Evolutionary conservation across 1,284 basidiomycete species (phyloP).

Genomic region (Tylopilus sp.): DNA sequence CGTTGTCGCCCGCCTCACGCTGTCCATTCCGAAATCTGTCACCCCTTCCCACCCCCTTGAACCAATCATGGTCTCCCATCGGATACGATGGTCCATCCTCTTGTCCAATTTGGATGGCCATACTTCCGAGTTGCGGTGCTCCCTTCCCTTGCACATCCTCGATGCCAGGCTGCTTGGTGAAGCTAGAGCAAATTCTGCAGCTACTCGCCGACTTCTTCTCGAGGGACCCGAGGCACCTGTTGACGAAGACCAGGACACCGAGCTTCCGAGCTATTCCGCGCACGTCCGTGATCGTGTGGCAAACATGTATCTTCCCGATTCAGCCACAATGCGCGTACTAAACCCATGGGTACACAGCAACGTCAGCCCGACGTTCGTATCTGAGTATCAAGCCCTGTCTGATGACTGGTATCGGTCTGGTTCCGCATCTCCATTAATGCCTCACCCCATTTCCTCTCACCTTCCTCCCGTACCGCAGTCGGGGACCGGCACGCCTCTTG

Average conservation of each 20-base stretch:
- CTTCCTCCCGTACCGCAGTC: constrained; percentile 46
- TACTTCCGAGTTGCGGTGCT: constrained; percentile 87
- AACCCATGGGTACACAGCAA: constrained; percentile 53
- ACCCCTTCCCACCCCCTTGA: constrained; percentile 65
- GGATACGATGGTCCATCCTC: constrained; percentile 70
- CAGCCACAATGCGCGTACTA: constrained; percentile 59
- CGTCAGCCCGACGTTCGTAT: constrained; percentile 32
- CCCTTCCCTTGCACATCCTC: constrained; percentile 81
- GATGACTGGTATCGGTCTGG: constrained; percentile 27
- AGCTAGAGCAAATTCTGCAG: constrained; percentile 64
- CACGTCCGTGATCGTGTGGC: constrained; percentile 90
- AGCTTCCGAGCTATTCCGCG: constrained; percentile 82
- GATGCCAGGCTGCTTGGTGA: constrained; percentile 72
- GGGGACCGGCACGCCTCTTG: constrained; percentile 49
- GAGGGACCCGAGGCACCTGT: constrained; percentile 36
- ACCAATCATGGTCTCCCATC: constrained; percentile 73
- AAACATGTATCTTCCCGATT: constrained; percentile 66
- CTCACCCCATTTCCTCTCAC: constrained; percentile 36
- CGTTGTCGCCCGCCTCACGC: constrained; percentile 44
- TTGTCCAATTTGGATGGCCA: constrained; percentile 86
- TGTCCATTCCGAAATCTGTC: constrained; percentile 48
- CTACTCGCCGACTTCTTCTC: constrained; percentile 61
- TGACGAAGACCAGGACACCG: constrained; percentile 58
- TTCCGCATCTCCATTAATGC: constrained; percentile 36
- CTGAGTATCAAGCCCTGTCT: constrained; percentile 26